Percentiles rank a stretch among this genome's conserved stretches.
Evolutionary conservation across 1,139 yeast genomes (phyloP).

Genomic region (Taphrina communis): DNA sequence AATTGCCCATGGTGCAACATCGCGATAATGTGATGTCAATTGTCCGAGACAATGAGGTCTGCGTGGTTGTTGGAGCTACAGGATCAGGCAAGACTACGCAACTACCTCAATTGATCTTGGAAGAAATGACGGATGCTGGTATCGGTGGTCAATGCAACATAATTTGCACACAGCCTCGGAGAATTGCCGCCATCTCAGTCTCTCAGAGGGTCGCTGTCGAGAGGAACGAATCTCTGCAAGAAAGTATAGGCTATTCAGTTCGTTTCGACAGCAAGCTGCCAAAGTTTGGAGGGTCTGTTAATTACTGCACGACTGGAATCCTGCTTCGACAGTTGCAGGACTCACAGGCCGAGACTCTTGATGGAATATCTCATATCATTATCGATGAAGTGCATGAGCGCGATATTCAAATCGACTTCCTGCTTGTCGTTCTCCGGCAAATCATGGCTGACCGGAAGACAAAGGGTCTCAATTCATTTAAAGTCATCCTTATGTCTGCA

Average conservation of each 20-base stretch:
- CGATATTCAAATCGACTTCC: conserved; percentile 77
- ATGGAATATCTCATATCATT: conserved; percentile 67
- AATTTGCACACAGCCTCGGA: conserved; percentile 76
- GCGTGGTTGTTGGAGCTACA: conserved; percentile 91
- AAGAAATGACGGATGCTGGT: conserved; percentile 62
- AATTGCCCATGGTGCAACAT: conserved; percentile 45
- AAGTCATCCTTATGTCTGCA: conserved; percentile 79
- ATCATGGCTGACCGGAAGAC: conserved; percentile 55
- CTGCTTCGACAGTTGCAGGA: conserved; percentile 66
- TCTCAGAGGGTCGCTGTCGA: conserved; percentile 73
- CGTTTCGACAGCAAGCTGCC: conserved; percentile 79
- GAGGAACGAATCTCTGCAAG: conserved; percentile 57
- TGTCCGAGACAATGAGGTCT: conserved; percentile 66
- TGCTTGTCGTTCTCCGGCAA: conserved; percentile 68
- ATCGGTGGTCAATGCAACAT: conserved; percentile 60
- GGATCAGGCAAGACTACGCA: conserved; percentile 99
- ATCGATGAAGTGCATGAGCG: conserved; percentile 88
- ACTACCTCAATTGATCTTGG: conserved; percentile 80
- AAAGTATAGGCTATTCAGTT: conserved; percentile 77
- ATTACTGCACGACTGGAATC: conserved; percentile 82
- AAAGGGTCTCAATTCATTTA: conserved; percentile 47
- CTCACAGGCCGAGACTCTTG: conserved; percentile 59
- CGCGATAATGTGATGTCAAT: conserved; percentile 42
- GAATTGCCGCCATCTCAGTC: conserved; percentile 75
- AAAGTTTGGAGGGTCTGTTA: conserved; percentile 65